Evolutionary conservation across 2,329 filamentous ascomycete genomes (phyloP).

Genomic region (Fusarium tuaranense): DNA sequence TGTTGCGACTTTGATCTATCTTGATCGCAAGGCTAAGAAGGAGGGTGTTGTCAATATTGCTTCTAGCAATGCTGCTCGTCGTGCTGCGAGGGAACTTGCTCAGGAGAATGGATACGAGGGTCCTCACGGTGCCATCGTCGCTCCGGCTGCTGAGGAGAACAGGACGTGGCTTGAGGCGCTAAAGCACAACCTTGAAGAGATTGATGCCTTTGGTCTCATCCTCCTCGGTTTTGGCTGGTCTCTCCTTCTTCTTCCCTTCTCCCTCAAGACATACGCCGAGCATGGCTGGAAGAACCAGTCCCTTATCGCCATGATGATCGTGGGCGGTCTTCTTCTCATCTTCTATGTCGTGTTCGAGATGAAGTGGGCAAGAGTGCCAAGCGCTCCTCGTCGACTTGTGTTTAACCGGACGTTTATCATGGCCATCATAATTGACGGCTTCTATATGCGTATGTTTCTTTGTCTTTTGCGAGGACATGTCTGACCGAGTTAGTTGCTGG

Average conservation of each 20-base stretch:
- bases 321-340: conserved; percentile 55
- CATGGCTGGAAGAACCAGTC: conserved; percentile 55
- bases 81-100: conserved; percentile 33
- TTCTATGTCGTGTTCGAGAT: conserved; percentile 61
- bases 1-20: conserved; percentile 63
- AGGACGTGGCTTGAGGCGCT: background rate
- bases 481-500: conserved; percentile 42
- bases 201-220: conserved; percentile 53
- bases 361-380: conserved; percentile 43
- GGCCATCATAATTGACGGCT: conserved; percentile 45
- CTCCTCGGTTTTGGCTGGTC: conserved; percentile 60
- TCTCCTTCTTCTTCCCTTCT: conserved; percentile 77
- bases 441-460: conserved; percentile 44
- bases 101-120: conserved; percentile 23
- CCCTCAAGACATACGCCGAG: conserved; percentile 59
- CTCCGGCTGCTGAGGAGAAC: background rate
- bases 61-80: conserved; percentile 51
- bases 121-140: background rate
- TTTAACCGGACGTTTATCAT: conserved; percentile 49
- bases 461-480: background rate
- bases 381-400: conserved; percentile 41
- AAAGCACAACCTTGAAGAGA: conserved; percentile 56
- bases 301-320: conserved; percentile 57
- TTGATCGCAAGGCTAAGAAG: conserved; percentile 68
- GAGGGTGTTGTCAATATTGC: conserved; percentile 57